phyloP scores from a whole-genome alignment of 1,139 yeast genomes.

The Magnusiomyces magnusii region DNA sequence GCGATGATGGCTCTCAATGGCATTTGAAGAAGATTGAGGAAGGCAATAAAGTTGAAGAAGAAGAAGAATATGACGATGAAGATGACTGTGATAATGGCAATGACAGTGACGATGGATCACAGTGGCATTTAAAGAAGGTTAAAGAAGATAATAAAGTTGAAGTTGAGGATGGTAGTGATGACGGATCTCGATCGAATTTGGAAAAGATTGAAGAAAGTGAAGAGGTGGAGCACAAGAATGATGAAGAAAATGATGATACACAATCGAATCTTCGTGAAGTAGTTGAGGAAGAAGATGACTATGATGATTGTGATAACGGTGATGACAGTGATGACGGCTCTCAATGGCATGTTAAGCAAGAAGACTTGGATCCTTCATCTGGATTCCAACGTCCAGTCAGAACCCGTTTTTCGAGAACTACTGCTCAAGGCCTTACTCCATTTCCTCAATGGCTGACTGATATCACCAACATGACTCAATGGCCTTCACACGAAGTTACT shows the following conservation, averaged over 20 bases:
- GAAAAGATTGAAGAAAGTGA: background rate
- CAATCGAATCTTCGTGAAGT: background rate
- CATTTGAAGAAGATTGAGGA: background rate
- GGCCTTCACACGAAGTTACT: conserved; percentile 89
- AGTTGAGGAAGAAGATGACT: conserved; percentile 22
- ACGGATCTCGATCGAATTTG: background rate
- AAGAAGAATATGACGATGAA: conserved; percentile 21
- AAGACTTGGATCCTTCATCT: background rate
- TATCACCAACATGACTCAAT: conserved; percentile 60
- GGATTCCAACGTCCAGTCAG: conserved; percentile 7
- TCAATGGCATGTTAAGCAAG: background rate
- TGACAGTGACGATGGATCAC: conserved; percentile 28
- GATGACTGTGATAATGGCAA: conserved; percentile 28
- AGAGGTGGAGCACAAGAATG: background rate
- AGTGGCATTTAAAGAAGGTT: conserved; percentile 4
- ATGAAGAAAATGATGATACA: background rate
- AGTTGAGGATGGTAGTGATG: background rate
- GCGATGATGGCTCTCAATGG: conserved; percentile 7
- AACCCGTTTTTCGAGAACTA: conserved; percentile 4
- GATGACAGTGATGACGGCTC: conserved; percentile 30
- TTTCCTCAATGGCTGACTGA: conserved; percentile 75
- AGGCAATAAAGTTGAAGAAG: background rate
- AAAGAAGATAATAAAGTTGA: background rate
- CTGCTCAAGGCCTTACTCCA: conserved; percentile 12
- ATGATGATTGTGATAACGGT: conserved; percentile 30